Evolutionary conservation across 192 early-diverging fungal species (phyloP), one percentile per base, ranked within the genome.

Genomic region (Linnemannia exigua): DNA sequence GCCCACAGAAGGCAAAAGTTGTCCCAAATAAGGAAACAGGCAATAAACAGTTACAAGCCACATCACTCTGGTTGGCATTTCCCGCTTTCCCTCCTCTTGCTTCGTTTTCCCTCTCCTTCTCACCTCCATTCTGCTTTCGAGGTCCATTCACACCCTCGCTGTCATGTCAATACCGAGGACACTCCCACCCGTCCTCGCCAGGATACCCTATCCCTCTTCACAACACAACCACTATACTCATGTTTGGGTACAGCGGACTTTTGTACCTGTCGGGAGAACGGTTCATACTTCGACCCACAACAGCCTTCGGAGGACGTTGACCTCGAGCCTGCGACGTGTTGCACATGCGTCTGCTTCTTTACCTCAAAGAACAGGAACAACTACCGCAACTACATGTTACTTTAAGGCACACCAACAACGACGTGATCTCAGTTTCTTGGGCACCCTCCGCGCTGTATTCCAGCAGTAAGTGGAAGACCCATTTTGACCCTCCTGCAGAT

Each of bases 371-470:
- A 67, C 63, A 38, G 41, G 1, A 5, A 41, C 70, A 19, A n/a
- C n/a, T n/a, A n/a, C n/a, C n/a, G n/a, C 14, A 15, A 20, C n/a
- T 35, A 20, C 9, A 46, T 85, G 77, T 52, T 37, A 37, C 36
- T 79, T 71, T 28, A 77, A 85, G 22, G 17, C 41, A 44, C 41
- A 19, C 12, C 82, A 79, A n/a, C 82, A 85, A 36, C 69, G 68
- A 25, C 78, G 84, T 25, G 72, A 70, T 31, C 67, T 86, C n/a
- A 77, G 84, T 73, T 86, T 86, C 19, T 31, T 86, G 66, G 84
- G 84, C 0, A 86, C 84, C 5, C 75, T 86, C 0, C 74, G 70
- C 22, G 84, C 84, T 0, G 84, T 86, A 3, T 86, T 86, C 37
- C 63, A 86, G 50, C 78, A 86, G 84, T 86, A 86, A 14, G 81